Conservation (phyloP, 345 rosid genomes). For the Hibiscus mutabilis region DNA sequence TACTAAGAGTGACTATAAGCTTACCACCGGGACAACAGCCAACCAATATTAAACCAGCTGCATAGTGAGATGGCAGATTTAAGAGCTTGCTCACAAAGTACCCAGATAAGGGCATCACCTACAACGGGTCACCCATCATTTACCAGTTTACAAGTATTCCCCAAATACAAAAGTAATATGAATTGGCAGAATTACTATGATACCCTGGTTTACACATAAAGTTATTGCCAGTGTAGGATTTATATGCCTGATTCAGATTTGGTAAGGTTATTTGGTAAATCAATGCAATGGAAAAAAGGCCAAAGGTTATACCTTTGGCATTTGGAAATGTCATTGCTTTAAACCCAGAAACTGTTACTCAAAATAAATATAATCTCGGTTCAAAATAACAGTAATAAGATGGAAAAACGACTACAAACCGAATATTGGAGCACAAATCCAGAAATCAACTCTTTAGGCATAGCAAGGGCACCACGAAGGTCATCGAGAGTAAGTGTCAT, state of each 20-base stretch:
- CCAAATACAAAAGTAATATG: too few relatives aligned
- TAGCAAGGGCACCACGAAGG: conserved; percentile 66
- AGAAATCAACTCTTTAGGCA: conserved; percentile 74
- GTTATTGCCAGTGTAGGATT: too few relatives aligned
- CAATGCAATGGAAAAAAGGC: too few relatives aligned
- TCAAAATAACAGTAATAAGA: neutral
- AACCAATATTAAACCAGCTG: conserved; percentile 30
- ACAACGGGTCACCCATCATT: conserved; percentile 13
- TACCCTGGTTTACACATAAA: too few relatives aligned
- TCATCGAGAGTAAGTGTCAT: conserved; percentile 91
- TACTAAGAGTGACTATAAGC: neutral
- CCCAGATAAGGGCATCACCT: conserved; percentile 88
- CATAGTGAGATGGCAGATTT: conserved; percentile 77
- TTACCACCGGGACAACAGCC: conserved; percentile 94
- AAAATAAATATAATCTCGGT: too few relatives aligned
- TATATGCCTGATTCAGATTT: too few relatives aligned
- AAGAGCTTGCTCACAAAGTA: conserved; percentile 72
- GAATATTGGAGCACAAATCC: conserved; percentile 83
- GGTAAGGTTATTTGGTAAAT: too few relatives aligned
- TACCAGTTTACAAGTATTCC: too few relatives aligned
- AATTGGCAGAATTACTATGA: too few relatives aligned
- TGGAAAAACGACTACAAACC: conserved; percentile 31
- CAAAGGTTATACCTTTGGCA: too few relatives aligned
- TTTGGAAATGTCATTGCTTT: too few relatives aligned
- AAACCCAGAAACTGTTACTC: neutral